phyloP scores from a whole-genome alignment of 2,329 filamentous ascomycete species.

The Neonectria neomacrospora region DNA sequence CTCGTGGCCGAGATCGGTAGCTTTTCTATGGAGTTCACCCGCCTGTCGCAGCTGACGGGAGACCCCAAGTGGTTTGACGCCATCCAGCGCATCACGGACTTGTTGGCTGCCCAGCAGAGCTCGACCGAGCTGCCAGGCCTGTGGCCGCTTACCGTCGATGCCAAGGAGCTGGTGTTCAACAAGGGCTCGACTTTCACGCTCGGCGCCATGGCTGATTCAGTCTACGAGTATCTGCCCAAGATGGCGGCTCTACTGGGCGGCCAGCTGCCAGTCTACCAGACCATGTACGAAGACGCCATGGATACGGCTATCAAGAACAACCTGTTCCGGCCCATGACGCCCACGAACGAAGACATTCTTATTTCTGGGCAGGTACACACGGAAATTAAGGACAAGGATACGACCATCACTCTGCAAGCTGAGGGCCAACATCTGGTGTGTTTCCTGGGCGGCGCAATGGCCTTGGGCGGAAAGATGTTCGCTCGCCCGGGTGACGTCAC shows the following conservation, averaged over 20 bases:
- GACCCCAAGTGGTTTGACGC: conserved; percentile 80
- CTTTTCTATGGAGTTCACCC: conserved; percentile 77
- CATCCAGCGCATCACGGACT: conserved; percentile 73
- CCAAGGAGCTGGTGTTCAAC: conserved; percentile 40
- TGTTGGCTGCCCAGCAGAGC: conserved; percentile 73
- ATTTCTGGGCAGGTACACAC: conserved; percentile 57
- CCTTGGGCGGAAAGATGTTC: conserved; percentile 59
- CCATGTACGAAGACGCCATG: conserved; percentile 66
- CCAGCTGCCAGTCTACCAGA: conserved; percentile 62
- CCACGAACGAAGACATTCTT: conserved; percentile 63
- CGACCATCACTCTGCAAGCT: conserved; percentile 46
- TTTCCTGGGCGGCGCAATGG: conserved; percentile 63
- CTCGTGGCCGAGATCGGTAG: conserved; percentile 67
- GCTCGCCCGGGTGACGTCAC: conserved; percentile 55
- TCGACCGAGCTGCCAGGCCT: conserved; percentile 75
- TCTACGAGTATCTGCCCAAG: conserved; percentile 90
- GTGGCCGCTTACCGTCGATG: conserved; percentile 66
- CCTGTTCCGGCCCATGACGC: conserved; percentile 71
- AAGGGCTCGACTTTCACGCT: conserved; percentile 56
- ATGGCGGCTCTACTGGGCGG: conserved; percentile 77
- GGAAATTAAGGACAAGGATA: conserved; percentile 28
- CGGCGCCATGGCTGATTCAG: conserved; percentile 61
- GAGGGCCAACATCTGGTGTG: conserved; percentile 60
- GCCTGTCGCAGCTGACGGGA: conserved; percentile 77
- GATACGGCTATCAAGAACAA: conserved; percentile 66